Percentiles rank a stretch among this genome's conserved stretches.
Conservation (phyloP, 176 grass and related monocot species). For the Bonia amplexicaulis region DNA sequence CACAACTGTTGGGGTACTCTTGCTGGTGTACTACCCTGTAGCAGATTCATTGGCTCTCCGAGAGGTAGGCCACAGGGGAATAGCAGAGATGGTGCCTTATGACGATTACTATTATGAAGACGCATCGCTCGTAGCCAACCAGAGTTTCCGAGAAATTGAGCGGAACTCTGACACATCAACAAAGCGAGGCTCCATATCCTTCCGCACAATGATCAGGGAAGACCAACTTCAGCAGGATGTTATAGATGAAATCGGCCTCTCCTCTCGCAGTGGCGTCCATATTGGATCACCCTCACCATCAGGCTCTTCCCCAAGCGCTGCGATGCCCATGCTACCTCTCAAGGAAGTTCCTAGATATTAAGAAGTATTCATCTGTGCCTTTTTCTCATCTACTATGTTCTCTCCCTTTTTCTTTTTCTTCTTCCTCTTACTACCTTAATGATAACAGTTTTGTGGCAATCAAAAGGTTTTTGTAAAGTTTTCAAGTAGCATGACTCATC, state of each 20-base stretch:
- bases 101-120: slow-evolving; percentile 90
- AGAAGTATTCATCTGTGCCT: slow-evolving; percentile 47
- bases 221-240: slow-evolving; percentile 53
- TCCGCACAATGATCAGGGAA: slow-evolving; percentile 69
- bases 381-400: slow-evolving; percentile 40
- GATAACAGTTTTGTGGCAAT: slow-evolving; percentile 99
- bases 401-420: slow-evolving; percentile 1
- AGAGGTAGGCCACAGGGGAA: slow-evolving; percentile 44
- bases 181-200: slow-evolving; percentile 68
- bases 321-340: slow-evolving; percentile 73
- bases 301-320: slow-evolving; percentile 49
- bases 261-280: slow-evolving; percentile 36
- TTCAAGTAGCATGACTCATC: slow-evolving; percentile 47
- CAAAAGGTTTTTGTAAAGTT: slow-evolving; percentile 98
- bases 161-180: slow-evolving; percentile 71
- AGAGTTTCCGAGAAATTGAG: slow-evolving; percentile 56
- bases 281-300: slow-evolving; percentile 54
- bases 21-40: slow-evolving; percentile 85
- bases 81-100: slow-evolving; percentile 66
- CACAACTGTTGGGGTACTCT: slow-evolving; percentile 58
- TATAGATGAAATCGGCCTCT: slow-evolving; percentile 37
- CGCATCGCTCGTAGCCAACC: slow-evolving; percentile 63
- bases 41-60: slow-evolving; percentile 64
- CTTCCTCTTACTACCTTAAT: slow-evolving; percentile 62
- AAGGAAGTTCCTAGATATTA: slow-evolving; percentile 79